Evolutionary conservation across 2,329 filamentous ascomycete genomes (phyloP).

Genomic region (Diaporthe amygdali): DNA sequence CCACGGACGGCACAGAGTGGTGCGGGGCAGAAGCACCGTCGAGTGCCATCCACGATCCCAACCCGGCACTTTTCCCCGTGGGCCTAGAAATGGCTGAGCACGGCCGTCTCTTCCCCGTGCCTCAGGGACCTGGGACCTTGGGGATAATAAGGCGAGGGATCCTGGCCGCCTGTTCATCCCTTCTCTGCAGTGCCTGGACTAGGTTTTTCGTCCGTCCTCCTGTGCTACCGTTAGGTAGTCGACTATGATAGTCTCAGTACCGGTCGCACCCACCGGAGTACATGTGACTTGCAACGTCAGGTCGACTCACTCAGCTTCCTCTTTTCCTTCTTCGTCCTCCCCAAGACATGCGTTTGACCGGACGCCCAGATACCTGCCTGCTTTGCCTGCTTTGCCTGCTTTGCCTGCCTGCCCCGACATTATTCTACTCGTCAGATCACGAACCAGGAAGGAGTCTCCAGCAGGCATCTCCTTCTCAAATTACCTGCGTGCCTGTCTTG

Average conservation of each 20-base stretch:
- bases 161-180: slow-evolving; percentile 11
- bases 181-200: slow-evolving; percentile 9
- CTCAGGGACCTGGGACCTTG: neutral
- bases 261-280: too few species aligned
- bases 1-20: neutral
- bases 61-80: neutral
- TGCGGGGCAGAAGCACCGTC: neutral
- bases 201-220: neutral
- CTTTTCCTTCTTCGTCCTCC: too few species aligned
- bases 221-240: neutral
- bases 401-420: neutral
- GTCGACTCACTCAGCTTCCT: too few species aligned
- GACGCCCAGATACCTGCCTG: neutral
- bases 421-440: neutral
- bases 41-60: neutral
- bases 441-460: neutral
- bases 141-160: neutral
- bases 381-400: too few species aligned
- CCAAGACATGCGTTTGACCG: neutral
- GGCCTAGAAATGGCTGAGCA: slow-evolving; percentile 6
- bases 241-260: too few species aligned
- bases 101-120: neutral
- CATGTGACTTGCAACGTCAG: neutral
- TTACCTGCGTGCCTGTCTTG: slow-evolving; percentile 6
- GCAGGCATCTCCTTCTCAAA: neutral